A percentile compares a stretch with the other conserved stretches of the same genome.
Conservation (phyloP, 1,284 basidiomycete species). For the Ceratobasidium sp. region DNA sequence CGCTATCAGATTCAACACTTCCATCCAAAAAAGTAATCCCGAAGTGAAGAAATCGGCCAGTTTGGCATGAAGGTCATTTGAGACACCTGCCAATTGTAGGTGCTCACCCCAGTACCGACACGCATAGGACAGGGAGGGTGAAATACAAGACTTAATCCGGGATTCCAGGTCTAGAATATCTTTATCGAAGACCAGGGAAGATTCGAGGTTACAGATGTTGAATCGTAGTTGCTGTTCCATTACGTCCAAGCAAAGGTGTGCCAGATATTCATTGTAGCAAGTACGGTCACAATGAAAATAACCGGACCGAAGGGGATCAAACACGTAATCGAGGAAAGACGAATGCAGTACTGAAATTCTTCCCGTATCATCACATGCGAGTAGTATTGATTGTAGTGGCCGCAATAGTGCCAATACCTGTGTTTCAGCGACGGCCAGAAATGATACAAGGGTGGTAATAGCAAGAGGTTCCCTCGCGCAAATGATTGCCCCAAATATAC, state of each 20-base stretch:
- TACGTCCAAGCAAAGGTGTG: neutral
- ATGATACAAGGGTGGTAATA: neutral
- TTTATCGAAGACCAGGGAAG: neutral
- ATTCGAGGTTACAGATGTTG: conserved; percentile 11
- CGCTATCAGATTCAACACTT: neutral
- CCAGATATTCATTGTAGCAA: neutral
- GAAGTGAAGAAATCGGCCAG: neutral
- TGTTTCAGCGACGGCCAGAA: neutral
- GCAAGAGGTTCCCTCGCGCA: neutral
- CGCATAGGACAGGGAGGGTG: conserved; percentile 4
- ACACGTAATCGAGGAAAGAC: neutral
- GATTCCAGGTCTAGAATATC: conserved; percentile 9
- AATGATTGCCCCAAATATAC: neutral
- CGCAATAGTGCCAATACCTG: neutral
- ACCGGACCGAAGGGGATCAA: neutral
- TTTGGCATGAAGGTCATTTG: neutral
- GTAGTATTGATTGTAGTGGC: neutral
- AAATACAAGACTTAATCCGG: neutral
- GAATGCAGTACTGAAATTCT: neutral
- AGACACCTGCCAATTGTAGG: neutral
- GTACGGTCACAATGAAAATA: neutral
- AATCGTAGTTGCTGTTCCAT: neutral
- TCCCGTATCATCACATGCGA: neutral
- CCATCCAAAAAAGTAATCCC: neutral
- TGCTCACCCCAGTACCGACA: conserved; percentile 14